phyloP scores from a whole-genome alignment of 2,329 filamentous ascomycete genomes.

The Penicillium sp. region DNA sequence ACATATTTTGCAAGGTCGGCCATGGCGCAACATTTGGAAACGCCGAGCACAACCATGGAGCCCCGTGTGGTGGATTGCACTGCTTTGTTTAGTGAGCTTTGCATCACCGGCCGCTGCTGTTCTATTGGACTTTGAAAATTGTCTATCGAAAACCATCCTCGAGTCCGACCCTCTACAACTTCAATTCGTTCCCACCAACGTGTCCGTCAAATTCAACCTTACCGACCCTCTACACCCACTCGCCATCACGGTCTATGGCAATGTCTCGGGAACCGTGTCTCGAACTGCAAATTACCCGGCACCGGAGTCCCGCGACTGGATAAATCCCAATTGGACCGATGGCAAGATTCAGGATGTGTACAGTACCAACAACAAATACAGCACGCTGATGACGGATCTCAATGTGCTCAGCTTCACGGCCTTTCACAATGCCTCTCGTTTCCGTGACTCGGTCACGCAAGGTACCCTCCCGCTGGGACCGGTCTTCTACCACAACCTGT shows the following conservation, averaged over 20 bases:
- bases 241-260: constrained; percentile 80
- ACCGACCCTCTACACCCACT: constrained; percentile 62
- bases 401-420: constrained; percentile 77
- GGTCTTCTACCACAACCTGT: constrained; percentile 62
- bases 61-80: constrained; percentile 17
- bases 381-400: constrained; percentile 71
- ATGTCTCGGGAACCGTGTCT: constrained; percentile 73
- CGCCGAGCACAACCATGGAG: constrained; percentile 14
- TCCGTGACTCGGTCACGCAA: constrained; percentile 64
- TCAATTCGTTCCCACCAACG: constrained; percentile 75
- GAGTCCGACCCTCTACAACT: constrained; percentile 62
- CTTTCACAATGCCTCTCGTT: constrained; percentile 57
- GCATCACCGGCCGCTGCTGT: constrained; percentile 59
- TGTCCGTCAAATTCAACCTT: constrained; percentile 72
- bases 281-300: constrained; percentile 57
- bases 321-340: constrained; percentile 57
- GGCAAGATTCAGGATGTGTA: constrained; percentile 77
- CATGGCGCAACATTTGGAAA: constrained; percentile 27
- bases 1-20: constrained; percentile 14
- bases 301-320: constrained; percentile 61
- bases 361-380: constrained; percentile 59
- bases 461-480: constrained; percentile 73
- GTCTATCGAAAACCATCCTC: constrained; percentile 62
- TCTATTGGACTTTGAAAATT: constrained; percentile 79
- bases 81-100: constrained; percentile 26